Evolutionary conservation across 2,329 filamentous ascomycete species (phyloP).

Genomic region (Akanthomyces dipterigenus): DNA sequence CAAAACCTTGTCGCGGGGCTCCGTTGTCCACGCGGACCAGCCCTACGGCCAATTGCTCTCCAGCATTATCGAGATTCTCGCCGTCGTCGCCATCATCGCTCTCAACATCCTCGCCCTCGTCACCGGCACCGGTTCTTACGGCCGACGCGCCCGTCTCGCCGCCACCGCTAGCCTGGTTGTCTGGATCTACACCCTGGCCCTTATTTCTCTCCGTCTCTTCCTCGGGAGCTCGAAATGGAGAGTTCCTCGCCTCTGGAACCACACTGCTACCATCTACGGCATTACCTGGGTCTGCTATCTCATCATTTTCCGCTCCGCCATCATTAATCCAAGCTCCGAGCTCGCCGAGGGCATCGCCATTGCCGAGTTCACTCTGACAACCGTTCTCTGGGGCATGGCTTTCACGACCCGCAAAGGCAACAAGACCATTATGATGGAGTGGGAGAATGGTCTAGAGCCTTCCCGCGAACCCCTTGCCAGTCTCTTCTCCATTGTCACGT

Average conservation of each 20-base stretch:
- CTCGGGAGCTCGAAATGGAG: constrained; percentile 58
- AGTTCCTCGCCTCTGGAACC: constrained; percentile 78
- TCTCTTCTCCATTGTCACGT: constrained; percentile 79
- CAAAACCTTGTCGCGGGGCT: constrained; percentile 56
- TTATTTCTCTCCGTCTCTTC: constrained; percentile 67
- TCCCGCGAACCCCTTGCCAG: constrained; percentile 83
- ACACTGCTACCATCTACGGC: constrained; percentile 79
- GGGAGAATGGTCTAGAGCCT: constrained; percentile 81
- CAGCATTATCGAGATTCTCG: constrained; percentile 67
- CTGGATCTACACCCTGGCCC: constrained; percentile 74
- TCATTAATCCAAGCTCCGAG: constrained; percentile 67
- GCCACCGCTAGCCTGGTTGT: constrained; percentile 61
- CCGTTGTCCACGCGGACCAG: constrained; percentile 64
- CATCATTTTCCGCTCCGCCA: constrained; percentile 73
- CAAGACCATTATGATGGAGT: constrained; percentile 78
- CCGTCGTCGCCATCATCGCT: constrained; percentile 63
- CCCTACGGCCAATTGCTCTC: constrained; percentile 67
- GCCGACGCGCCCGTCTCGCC: constrained; percentile 46
- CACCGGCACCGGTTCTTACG: constrained; percentile 24
- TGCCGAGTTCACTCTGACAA: constrained; percentile 66
- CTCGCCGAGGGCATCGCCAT: constrained; percentile 59
- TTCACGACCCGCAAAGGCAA: constrained; percentile 86
- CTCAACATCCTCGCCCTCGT: constrained; percentile 61
- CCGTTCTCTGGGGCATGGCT: constrained; percentile 68
- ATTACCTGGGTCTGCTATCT: constrained; percentile 73